Conservation (phyloP, 495 filamentous ascomycete species). For the Podospora australis region DNA sequence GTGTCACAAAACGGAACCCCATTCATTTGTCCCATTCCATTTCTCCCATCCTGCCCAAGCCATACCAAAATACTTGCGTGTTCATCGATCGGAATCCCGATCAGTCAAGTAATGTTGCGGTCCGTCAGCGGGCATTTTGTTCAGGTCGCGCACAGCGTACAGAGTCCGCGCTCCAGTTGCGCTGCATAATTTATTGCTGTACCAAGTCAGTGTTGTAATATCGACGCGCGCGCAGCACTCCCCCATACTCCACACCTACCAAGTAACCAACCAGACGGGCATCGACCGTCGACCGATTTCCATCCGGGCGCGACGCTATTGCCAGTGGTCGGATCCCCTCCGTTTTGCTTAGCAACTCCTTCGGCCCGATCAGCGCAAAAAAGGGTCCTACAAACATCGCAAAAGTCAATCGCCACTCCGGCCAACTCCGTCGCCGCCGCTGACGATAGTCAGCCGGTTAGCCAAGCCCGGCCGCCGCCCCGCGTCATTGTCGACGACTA, state of each 20-base stretch:
- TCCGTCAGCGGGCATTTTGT: too few species aligned
- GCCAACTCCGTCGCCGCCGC: not conserved
- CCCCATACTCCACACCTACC: too few species aligned
- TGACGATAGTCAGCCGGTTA: not conserved
- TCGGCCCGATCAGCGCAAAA: conserved; percentile 5
- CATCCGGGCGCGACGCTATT: too few species aligned
- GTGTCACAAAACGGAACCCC: conserved; percentile 12
- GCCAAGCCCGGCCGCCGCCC: conserved; percentile 1
- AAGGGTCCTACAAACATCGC: not conserved
- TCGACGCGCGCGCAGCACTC: too few species aligned
- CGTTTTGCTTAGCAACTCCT: conserved; percentile 3
- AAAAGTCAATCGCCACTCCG: conserved; percentile 7
- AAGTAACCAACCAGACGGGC: too few species aligned
- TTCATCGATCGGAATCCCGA: not conserved
- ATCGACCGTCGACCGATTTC: too few species aligned
- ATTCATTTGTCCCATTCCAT: too few species aligned
- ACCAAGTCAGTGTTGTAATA: too few species aligned
- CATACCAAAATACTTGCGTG: not conserved
- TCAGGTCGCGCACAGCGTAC: too few species aligned
- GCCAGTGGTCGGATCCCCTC: conserved; percentile 12
- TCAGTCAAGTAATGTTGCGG: too few species aligned
- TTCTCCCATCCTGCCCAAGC: not conserved
- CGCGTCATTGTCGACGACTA: not conserved
- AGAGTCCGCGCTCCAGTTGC: too few species aligned
- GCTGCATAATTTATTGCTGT: too few species aligned